phyloP scores from a whole-genome alignment of 176 grass and related monocot genomes.

The Saccharum spontaneum region DNA sequence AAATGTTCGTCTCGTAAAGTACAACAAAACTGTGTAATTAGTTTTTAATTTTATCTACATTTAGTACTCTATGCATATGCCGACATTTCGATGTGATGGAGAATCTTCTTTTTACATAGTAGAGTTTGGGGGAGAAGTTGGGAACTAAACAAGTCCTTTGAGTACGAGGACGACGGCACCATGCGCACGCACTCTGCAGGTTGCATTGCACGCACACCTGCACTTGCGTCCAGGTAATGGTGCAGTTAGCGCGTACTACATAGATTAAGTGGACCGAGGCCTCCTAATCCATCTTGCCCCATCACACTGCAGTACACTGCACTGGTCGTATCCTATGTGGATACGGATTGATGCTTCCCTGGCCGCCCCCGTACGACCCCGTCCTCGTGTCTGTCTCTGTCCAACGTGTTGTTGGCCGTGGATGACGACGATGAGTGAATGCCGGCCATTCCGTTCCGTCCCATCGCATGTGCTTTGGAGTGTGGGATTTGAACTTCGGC shows the following conservation, averaged over 20 bases:
- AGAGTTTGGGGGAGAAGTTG: too few relatives aligned
- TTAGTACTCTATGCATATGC: too few relatives aligned
- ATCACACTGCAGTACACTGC: neutral
- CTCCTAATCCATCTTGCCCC: neutral
- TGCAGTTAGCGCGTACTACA: neutral
- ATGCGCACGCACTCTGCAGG: too few relatives aligned
- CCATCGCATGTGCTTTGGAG: neutral
- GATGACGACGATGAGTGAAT: neutral
- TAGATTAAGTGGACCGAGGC: constrained; percentile 9
- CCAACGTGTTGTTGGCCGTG: neutral
- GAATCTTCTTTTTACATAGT: too few relatives aligned
- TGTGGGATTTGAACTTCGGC: constrained; percentile 3
- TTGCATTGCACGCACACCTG: too few relatives aligned
- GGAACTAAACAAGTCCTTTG: too few relatives aligned
- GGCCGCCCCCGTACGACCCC: too few relatives aligned
- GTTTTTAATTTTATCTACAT: too few relatives aligned
- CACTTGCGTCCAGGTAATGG: neutral
- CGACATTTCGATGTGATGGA: too few relatives aligned
- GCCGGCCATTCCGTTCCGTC: neutral
- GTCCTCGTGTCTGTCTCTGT: neutral
- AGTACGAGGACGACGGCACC: neutral
- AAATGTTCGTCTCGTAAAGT: too few relatives aligned
- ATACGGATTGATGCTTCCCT: neutral
- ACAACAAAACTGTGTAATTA: too few relatives aligned
- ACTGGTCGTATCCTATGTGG: neutral